Conservation (phyloP, 148 eudicot species). For the Rhododendron molle region DNA sequence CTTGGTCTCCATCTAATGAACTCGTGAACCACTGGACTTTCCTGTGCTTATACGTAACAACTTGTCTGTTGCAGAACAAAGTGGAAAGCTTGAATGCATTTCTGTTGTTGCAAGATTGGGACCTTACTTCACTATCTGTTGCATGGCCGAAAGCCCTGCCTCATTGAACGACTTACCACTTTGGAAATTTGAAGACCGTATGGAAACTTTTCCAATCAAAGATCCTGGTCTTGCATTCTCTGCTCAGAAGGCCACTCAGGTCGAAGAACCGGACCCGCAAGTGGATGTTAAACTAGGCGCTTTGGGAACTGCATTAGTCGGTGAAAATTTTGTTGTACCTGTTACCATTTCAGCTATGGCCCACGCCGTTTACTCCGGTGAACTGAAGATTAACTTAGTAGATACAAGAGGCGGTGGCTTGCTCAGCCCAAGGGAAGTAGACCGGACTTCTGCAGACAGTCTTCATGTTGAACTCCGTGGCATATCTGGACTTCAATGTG, state of each 20-base stretch:
- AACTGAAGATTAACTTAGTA: constrained; percentile 86
- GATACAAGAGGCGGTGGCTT: constrained; percentile 95
- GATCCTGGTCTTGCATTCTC: constrained; percentile 82
- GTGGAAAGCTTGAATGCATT: constrained; percentile 95
- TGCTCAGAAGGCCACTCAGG: constrained; percentile 84
- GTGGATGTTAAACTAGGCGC: constrained; percentile 68
- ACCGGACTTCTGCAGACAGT: constrained; percentile 53
- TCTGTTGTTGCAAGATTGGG: constrained; percentile 75
- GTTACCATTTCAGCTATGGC: constrained; percentile 73
- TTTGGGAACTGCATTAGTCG: constrained; percentile 81
- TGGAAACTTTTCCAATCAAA: constrained; percentile 75
- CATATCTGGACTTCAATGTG: constrained; percentile 45
- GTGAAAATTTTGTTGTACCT: constrained; percentile 79
- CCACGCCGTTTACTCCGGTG: constrained; percentile 75
- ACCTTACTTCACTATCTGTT: constrained; percentile 69
- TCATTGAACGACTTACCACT: constrained; percentile 81
- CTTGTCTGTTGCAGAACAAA: constrained; percentile 57
- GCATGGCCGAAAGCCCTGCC: constrained; percentile 96
- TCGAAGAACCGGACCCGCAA: constrained; percentile 93
- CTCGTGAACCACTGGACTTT: neutral
- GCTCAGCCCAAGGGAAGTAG: constrained; percentile 84
- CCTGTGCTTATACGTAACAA: neutral
- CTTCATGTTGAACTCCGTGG: constrained; percentile 90
- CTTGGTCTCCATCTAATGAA: neutral
- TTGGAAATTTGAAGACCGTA: constrained; percentile 88